Evolutionary conservation across 116 monocot genomes (phyloP).

Genomic region (Cymodocea nodosa): DNA sequence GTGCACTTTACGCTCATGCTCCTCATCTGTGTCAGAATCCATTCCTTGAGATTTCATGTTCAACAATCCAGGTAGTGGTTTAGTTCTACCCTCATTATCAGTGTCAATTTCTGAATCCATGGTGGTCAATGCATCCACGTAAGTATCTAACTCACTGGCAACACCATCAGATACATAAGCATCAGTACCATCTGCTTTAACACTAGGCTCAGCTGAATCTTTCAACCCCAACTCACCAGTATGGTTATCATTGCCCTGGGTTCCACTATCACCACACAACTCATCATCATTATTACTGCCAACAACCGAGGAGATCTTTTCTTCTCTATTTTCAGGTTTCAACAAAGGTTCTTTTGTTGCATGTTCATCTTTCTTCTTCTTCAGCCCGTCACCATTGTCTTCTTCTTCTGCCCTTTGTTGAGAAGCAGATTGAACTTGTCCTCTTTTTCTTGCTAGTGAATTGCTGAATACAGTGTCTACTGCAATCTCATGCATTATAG

Average conservation of each 20-base stretch:
- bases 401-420: background rate
- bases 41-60: background rate
- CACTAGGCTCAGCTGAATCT: background rate
- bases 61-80: background rate
- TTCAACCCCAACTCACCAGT: background rate
- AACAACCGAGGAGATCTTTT: background rate
- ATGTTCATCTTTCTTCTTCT: background rate
- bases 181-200: constrained; percentile 10
- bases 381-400: background rate
- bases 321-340: background rate
- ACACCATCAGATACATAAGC: constrained; percentile 15
- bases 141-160: constrained; percentile 19
- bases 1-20: background rate
- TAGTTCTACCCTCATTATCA: constrained; percentile 9
- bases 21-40: background rate
- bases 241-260: background rate
- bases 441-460: background rate
- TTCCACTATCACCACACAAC: background rate
- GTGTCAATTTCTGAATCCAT: constrained; percentile 23
- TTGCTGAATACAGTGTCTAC: constrained; percentile 5
- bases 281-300: background rate
- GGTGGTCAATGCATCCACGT: constrained; percentile 17
- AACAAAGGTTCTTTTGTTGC: background rate
- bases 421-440: background rate
- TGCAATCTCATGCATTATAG: constrained; percentile 11